Base-by-base conservation (phyloP, 202 grass and related monocot species). In the Digitaria exilis region DNA sequence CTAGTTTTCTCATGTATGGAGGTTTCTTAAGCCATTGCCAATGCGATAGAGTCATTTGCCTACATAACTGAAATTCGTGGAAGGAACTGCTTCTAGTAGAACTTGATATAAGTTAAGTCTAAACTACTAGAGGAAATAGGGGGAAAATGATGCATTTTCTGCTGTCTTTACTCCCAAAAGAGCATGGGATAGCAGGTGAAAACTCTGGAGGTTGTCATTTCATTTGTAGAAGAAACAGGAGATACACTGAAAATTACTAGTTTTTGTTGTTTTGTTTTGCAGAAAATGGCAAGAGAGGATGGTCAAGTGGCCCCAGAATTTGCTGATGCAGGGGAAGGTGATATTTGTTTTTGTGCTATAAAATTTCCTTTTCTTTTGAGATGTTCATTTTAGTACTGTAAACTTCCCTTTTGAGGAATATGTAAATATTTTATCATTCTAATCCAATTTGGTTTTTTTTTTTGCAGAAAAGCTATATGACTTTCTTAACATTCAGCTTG, bases 401-500 rank as follows among this genome's bases (percentile, higher is more conserved):
- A 69, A 24, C 25, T 44, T 56, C 11, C 13, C 29, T 69, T 69
- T 77, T n/a, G 5, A 63, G 16, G 5, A 75, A 65, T 16, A n/a
- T 75, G 14, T 41, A 24, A 71, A 73, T 79, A 28, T 58, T 46
- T 19, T 0, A 71, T 49, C 39, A 32, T 80, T 65, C 19, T 90
- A 87, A 88, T 68, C 5, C 7, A n/a, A n/a, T n/a, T 51, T n/a
- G n/a, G n/a, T n/a, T n/a, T n/a, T 29, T 3, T 25, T 52, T 34
- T 93, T 82, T 87, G 79, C 91, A 97, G 96, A 93, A 66, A 93
- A 93, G 54, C 87, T 98, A 24, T 93, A 81, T 63, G 84, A 93
- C 7, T 87, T 94, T 85, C 85, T 98, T 43, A 91, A 82, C 60
- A 90, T 98, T 74, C 84, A 98, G 73, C 77, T 98, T 41, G 92